Base-by-base conservation (phyloP, 306 rosid species). In the Acacia confusa region DNA sequence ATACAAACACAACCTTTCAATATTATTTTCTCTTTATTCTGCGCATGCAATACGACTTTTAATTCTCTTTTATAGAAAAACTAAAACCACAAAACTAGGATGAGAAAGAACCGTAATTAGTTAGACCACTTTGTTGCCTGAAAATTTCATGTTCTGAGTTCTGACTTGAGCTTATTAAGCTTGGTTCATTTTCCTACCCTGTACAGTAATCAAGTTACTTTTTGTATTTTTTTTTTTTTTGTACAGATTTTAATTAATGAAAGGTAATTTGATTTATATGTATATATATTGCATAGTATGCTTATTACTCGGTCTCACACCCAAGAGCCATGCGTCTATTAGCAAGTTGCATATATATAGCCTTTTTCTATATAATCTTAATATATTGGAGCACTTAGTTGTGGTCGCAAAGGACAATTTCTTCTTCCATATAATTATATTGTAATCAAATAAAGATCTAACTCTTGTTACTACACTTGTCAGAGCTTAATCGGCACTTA, bases 301-400 rank as follows among this genome's bases (percentile, higher is more conserved):
- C 25, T 9, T 36, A 36, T 36, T 36, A 36, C 40, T 36, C 36
- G 8, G 28, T 20, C 6, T 65, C 22, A 36, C n/a, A 27, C 2
- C 2, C 2, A 28, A 53, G 0, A 74, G 38, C 32, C 32, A 60
- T 75, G 1, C 79, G 41, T 76, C 25, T 76, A 76, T 61, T 60
- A 19, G 60, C 78, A 60, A 72, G 73, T 72, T 45, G 73, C 52
- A 53, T 14, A 50, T 43, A 43, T 50, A 50, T 41, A 32, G 78
- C 76, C 53, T 66, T 72, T 72, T 69, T 30, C 55, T 72, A 65
- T 69, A 3, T n/a, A 2, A 24, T 38, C 70, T 47, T 41, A 85
- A 81, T 85, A n/a, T n/a, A n/a, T n/a, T n/a, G 80, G 85, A 55
- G 82, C 82, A 81, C 80, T 77, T 53, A 69, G 19, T 48, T 52